These are phyloP conservation scores for Xylariaceae sp. DNA, from an alignment of 2,329 filamentous ascomycete genomes.

Conservation along the genomic window DNA sequence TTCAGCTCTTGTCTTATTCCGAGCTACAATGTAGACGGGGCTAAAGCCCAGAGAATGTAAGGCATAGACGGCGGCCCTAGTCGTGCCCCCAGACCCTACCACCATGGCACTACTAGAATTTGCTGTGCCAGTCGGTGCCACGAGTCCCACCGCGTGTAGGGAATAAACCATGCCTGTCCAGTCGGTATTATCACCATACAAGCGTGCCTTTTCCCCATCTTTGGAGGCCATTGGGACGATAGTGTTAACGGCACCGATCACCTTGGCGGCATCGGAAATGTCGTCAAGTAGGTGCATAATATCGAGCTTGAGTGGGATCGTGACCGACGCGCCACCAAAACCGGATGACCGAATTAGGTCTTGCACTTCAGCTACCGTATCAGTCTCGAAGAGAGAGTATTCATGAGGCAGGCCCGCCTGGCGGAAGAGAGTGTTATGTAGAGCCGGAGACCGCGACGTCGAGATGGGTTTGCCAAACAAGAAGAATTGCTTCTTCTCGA, in stretches of 20 bases:
- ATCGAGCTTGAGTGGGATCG: slow-evolving; percentile 91
- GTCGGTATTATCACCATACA: slow-evolving; percentile 92
- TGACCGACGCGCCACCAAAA: slow-evolving; percentile 94
- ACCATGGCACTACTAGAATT: slow-evolving; percentile 70
- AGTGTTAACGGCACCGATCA: slow-evolving; percentile 94
- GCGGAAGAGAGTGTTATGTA: slow-evolving; percentile 86
- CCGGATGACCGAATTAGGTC: slow-evolving; percentile 70
- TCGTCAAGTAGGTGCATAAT: slow-evolving; percentile 82
- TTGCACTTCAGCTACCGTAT: slow-evolving; percentile 63
- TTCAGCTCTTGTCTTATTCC: slow-evolving; percentile 71
- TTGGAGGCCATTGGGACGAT: slow-evolving; percentile 67
- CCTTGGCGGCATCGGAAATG: slow-evolving; percentile 76
- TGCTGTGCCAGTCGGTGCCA: slow-evolving; percentile 42
- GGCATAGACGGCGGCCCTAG: slow-evolving; percentile 88
- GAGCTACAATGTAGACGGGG: slow-evolving; percentile 86
- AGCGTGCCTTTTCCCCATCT: slow-evolving; percentile 52
- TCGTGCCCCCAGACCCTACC: slow-evolving; percentile 89
- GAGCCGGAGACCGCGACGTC: slow-evolving; percentile 80
- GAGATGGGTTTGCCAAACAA: slow-evolving; percentile 87
- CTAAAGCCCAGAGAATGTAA: slow-evolving; percentile 82
- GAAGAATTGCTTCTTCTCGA: slow-evolving; percentile 78
- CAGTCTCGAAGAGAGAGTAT: slow-evolving; percentile 81
- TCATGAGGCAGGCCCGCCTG: slow-evolving; percentile 80
- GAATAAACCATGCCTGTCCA: slow-evolving; percentile 90
- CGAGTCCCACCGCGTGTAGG: slow-evolving; percentile 71